These are phyloP conservation scores for Talaromyces sp. DNA, from an alignment of 2,329 filamentous ascomycete genomes.

Conservation along the genomic window DNA sequence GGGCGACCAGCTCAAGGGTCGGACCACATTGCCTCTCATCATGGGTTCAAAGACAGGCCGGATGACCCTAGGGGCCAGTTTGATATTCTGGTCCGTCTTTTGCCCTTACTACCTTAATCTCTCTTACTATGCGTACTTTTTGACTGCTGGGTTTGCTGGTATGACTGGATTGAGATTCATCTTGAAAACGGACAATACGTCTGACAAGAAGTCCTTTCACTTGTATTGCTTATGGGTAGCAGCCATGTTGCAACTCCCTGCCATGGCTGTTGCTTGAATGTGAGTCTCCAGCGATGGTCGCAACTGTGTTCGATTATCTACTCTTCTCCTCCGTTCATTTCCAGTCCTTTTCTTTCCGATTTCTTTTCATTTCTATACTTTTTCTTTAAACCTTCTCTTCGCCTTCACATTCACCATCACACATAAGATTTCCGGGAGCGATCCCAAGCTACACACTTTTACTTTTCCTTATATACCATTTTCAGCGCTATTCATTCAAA, in stretches of 20 bases:
- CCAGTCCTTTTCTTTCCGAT: background rate
- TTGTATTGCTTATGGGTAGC: constrained; percentile 17
- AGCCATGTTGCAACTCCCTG: constrained; percentile 17
- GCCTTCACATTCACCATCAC: background rate
- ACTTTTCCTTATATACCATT: background rate
- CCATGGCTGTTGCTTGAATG: constrained; percentile 5
- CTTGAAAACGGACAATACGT: constrained; percentile 5
- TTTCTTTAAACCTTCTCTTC: background rate
- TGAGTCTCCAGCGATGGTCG: background rate
- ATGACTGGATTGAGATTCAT: constrained; percentile 12
- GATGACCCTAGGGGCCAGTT: background rate
- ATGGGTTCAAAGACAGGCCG: constrained; percentile 14
- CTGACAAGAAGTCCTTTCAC: constrained; percentile 17
- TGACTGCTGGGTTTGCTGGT: background rate
- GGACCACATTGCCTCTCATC: constrained; percentile 13
- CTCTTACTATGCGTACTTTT: constrained; percentile 1
- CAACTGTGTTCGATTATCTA: background rate
- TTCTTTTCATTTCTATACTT: background rate
- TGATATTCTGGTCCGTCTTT: constrained; percentile 13
- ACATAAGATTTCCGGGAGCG: background rate
- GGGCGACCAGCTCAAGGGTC: constrained; percentile 15
- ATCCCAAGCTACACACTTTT: background rate
- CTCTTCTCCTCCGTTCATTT: background rate
- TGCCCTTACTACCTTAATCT: constrained; percentile 15
- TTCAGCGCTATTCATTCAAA: background rate